Conservation (phyloP, 768 basidiomycete species). For the Ramaria sp. region DNA sequence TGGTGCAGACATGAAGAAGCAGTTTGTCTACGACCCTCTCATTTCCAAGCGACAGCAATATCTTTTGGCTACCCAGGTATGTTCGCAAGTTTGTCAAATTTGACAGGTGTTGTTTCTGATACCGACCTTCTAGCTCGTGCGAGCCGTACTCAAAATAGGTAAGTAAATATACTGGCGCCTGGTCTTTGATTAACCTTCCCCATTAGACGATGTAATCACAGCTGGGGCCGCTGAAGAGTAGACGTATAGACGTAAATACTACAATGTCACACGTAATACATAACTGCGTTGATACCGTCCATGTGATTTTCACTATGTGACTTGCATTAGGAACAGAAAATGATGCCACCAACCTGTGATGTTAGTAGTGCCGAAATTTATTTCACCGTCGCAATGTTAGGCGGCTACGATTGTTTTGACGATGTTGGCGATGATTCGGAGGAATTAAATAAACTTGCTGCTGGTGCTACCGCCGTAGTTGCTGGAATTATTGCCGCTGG, state of each 20-base stretch:
- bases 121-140: conserved; percentile 45
- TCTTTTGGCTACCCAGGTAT: conserved; percentile 88
- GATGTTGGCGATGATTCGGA: too few species aligned
- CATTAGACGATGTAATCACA: conserved; percentile 65
- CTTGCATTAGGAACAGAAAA: too few species aligned
- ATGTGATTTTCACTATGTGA: too few species aligned
- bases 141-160: conserved; percentile 86
- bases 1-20: conserved; percentile 84
- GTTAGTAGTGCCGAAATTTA: too few species aligned
- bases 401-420: too few species aligned
- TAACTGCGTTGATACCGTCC: neutral
- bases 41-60: conserved; percentile 98
- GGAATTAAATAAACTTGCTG: too few species aligned
- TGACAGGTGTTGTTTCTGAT: neutral
- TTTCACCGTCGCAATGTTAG: too few species aligned
- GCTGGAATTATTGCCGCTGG: too few species aligned
- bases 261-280: neutral
- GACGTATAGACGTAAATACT: conserved; percentile 12
- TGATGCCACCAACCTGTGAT: too few species aligned
- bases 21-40: conserved; percentile 93
- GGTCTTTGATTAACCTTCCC: conserved; percentile 6
- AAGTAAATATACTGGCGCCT: conserved; percentile 15
- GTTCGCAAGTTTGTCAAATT: conserved; percentile 13
- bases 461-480: too few species aligned
- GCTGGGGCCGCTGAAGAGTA: conserved; percentile 63